Percentiles rank a stretch among this genome's conserved stretches.
Evolutionary conservation across 2,329 filamentous ascomycete species (phyloP).

Genomic region (Talaromyces marneffei): DNA sequence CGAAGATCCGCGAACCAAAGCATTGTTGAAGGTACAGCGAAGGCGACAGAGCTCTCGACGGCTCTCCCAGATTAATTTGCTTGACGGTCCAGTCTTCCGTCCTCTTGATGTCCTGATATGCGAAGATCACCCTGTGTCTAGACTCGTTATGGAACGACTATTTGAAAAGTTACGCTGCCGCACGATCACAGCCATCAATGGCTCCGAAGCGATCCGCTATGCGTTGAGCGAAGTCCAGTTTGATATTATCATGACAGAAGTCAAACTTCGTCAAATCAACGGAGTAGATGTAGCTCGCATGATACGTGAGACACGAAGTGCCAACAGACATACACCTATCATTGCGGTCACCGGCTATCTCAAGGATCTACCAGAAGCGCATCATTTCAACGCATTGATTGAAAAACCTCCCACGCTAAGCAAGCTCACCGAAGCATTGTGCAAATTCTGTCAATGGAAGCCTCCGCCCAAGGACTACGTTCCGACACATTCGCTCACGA

Average conservation of each 20-base stretch:
- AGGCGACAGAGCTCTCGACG: constrained; percentile 92
- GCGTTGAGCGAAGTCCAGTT: constrained; percentile 97
- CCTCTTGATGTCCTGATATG: constrained; percentile 93
- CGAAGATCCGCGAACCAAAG: constrained; percentile 87
- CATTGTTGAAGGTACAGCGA: constrained; percentile 82
- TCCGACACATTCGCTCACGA: constrained; percentile 51
- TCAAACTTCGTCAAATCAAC: constrained; percentile 88
- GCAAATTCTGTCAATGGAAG: constrained; percentile 89
- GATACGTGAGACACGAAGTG: constrained; percentile 94
- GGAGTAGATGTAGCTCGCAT: constrained; percentile 94
- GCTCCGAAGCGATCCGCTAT: constrained; percentile 85
- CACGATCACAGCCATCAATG: constrained; percentile 84
- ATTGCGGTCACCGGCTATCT: constrained; percentile 95
- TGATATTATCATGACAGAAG: constrained; percentile 97
- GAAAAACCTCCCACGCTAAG: constrained; percentile 94
- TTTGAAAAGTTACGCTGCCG: constrained; percentile 92
- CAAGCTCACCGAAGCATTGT: constrained; percentile 83
- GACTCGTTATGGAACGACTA: constrained; percentile 97
- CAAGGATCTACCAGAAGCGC: constrained; percentile 91
- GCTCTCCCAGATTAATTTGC: constrained; percentile 81
- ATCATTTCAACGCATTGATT: constrained; percentile 92
- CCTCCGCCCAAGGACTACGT: constrained; percentile 58
- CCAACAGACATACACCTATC: constrained; percentile 89
- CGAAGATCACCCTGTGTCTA: constrained; percentile 93
- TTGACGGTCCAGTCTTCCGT: constrained; percentile 78